Conservation (phyloP, 148 eudicot species). For the Euryodendron excelsum region DNA sequence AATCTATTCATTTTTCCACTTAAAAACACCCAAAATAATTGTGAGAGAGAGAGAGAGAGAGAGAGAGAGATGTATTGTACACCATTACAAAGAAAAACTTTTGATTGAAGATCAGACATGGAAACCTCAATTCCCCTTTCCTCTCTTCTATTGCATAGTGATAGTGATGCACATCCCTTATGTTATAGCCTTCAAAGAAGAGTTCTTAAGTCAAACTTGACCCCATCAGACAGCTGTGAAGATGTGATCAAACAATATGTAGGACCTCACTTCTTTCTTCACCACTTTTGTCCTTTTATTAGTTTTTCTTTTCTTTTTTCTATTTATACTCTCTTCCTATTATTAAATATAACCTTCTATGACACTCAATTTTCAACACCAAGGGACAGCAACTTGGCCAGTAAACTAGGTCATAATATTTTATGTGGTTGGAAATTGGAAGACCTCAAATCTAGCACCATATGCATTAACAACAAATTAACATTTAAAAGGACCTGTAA, state of each 20-base stretch:
- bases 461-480: background rate
- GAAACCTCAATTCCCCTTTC: too few species aligned
- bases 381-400: slow-evolving; percentile 1
- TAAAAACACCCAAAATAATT: background rate
- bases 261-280: background rate
- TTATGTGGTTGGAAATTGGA: background rate
- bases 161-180: too few species aligned
- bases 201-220: background rate
- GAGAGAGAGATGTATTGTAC: too few species aligned
- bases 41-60: background rate
- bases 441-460: background rate
- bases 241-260: background rate
- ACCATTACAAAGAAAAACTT: too few species aligned
- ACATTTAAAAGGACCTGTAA: background rate
- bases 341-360: too few species aligned
- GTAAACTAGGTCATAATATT: background rate
- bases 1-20: background rate
- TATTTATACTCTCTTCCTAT: too few species aligned
- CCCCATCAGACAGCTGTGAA: background rate
- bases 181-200: too few species aligned
- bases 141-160: too few species aligned
- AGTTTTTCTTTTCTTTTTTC: background rate
- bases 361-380: too few species aligned
- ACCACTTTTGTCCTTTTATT: background rate
- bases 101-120: too few species aligned